phyloP scores from a whole-genome alignment of 2,329 filamentous ascomycete species.

The Paraphaeosphaeria minitans region DNA sequence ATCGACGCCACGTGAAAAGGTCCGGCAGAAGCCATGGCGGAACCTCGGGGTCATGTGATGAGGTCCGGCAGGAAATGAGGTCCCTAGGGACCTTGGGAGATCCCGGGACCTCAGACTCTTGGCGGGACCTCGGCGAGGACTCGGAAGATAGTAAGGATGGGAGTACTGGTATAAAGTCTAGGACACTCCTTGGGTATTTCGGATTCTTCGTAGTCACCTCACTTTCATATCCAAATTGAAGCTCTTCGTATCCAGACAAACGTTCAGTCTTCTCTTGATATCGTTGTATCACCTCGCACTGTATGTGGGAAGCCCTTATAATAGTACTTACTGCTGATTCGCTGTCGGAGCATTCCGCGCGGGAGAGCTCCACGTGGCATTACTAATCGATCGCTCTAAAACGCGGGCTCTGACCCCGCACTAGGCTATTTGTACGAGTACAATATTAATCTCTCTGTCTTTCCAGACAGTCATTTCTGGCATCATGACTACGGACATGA shows the following conservation, averaged over 20 bases:
- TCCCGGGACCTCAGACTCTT: too few relatives aligned
- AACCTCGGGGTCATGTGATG: not conserved
- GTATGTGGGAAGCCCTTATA: too few relatives aligned
- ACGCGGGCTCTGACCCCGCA: constrained; percentile 1
- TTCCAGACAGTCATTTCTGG: not conserved
- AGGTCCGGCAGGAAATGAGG: not conserved
- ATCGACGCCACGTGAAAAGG: not conserved
- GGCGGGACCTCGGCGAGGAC: not conserved
- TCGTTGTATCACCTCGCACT: too few relatives aligned
- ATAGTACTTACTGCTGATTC: not conserved
- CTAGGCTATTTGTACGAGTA: not conserved
- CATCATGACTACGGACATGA: not conserved
- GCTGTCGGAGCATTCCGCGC: not conserved
- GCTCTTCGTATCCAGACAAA: not conserved
- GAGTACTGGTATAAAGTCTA: not conserved
- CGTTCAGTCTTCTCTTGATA: not conserved
- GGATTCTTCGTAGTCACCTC: not conserved
- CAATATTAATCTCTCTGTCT: not conserved
- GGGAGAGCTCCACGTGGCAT: not conserved
- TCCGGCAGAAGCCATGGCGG: not conserved
- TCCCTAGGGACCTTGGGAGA: not conserved
- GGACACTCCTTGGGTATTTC: not conserved
- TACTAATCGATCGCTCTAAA: not conserved
- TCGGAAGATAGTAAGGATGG: not conserved
- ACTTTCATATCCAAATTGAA: not conserved